A percentile compares a stretch with the other conserved stretches of the same genome.
These are phyloP conservation scores for Senna siamea DNA, from an alignment of 306 rosid species.

Conservation along the genomic window DNA sequence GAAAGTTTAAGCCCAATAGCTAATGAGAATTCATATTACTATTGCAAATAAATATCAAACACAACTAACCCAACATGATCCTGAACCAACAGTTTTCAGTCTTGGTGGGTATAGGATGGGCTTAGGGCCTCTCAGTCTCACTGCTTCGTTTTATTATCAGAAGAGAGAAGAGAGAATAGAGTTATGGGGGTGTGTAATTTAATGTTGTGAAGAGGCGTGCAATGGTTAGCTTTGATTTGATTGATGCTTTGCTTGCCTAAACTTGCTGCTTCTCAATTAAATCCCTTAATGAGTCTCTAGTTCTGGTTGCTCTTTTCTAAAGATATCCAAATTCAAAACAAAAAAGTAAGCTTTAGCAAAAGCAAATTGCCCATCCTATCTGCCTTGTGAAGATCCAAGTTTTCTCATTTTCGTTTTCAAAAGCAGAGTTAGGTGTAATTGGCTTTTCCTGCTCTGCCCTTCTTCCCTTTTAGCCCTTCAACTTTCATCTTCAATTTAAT, in stretches of 20 bases:
- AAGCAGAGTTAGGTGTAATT: neutral
- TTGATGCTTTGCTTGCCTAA: neutral
- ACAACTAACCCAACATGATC: neutral
- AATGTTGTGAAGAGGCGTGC: neutral
- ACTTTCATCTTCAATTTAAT: neutral
- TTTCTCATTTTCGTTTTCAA: neutral
- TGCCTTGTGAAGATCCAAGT: neutral
- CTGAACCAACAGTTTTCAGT: too few species aligned
- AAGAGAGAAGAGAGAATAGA: too few species aligned
- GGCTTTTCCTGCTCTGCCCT: neutral
- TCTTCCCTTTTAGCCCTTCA: neutral
- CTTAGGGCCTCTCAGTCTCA: neutral
- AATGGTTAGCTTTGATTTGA: neutral
- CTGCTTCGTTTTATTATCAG: too few species aligned
- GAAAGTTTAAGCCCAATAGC: constrained; percentile 63
- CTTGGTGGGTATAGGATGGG: neutral
- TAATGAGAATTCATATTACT: constrained; percentile 69
- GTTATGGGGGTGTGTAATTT: too few species aligned
- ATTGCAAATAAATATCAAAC: constrained; percentile 27
- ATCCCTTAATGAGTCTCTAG: neutral
- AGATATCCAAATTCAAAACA: neutral
- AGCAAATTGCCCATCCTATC: neutral
- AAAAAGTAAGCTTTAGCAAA: neutral
- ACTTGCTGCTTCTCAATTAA: neutral
- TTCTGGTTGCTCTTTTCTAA: neutral